Evolutionary conservation across 2,329 filamentous ascomycete species (phyloP).

Genomic region (Ramularia endophylla): DNA sequence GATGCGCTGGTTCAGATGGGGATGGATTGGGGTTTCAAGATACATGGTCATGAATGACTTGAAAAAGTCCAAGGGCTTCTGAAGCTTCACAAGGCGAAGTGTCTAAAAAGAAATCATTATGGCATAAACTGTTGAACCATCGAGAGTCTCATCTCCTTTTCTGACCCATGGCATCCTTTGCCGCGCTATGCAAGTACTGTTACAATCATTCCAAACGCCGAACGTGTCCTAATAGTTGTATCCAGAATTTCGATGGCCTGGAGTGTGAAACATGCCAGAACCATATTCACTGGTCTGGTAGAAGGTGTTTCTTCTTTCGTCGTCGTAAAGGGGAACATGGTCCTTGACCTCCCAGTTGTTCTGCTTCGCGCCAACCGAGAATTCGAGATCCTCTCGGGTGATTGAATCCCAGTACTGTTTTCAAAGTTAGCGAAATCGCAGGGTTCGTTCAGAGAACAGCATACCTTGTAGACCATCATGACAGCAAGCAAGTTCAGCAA

Average conservation of each 20-base stretch:
- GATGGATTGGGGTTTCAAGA: slow-evolving; percentile 83
- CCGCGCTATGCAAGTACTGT: slow-evolving; percentile 14
- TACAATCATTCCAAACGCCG: slow-evolving; percentile 2
- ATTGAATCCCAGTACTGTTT: slow-evolving; percentile 96
- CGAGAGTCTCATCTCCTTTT: not conserved
- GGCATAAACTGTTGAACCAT: slow-evolving; percentile 12
- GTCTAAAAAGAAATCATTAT: slow-evolving; percentile 5
- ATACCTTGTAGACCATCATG: slow-evolving; percentile 99
- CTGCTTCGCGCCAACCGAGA: slow-evolving; percentile 89
- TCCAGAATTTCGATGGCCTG: slow-evolving; percentile 18
- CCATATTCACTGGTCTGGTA: slow-evolving; percentile 61
- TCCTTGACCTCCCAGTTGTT: slow-evolving; percentile 99
- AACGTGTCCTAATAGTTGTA: slow-evolving; percentile 13
- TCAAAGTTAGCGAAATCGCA: slow-evolving; percentile 5
- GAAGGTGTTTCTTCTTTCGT: slow-evolving; percentile 66
- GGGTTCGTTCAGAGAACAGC: slow-evolving; percentile 14
- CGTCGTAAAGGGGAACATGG: slow-evolving; percentile 67
- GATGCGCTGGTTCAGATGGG: slow-evolving; percentile 98
- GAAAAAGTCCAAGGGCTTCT: slow-evolving; percentile 47
- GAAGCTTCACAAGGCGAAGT: not conserved
- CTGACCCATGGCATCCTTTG: slow-evolving; percentile 2
- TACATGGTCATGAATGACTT: slow-evolving; percentile 97
- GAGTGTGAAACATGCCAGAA: slow-evolving; percentile 39
- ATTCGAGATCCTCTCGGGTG: slow-evolving; percentile 95
- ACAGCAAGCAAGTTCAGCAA: slow-evolving; percentile 89